A percentile compares a stretch with the other conserved stretches of the same genome.
These are phyloP conservation scores for Amaranthus tricolor DNA, from an alignment of 179 eudicot genomes.

Conservation along the genomic window DNA sequence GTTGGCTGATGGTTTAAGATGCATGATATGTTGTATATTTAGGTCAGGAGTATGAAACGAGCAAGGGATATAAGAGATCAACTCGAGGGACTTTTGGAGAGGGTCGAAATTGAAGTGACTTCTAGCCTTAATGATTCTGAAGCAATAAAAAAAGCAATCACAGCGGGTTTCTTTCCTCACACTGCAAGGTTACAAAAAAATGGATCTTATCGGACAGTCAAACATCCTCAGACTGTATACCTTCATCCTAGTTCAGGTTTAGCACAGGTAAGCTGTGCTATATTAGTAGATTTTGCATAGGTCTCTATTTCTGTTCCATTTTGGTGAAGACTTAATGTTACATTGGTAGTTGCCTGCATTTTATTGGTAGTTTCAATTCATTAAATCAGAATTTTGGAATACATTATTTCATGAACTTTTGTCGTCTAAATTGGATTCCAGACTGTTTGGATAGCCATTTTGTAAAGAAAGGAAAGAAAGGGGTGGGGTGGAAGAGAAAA, in stretches of 20 bases:
- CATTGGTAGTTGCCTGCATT: no score
- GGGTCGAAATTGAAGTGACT: slow-evolving; percentile 47
- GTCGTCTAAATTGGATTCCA: neutral
- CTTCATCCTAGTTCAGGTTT: slow-evolving; percentile 75
- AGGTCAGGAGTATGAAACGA: slow-evolving; percentile 54
- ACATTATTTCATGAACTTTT: neutral
- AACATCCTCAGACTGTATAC: slow-evolving; percentile 63
- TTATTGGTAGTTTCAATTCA: no score
- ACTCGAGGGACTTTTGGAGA: slow-evolving; percentile 50
- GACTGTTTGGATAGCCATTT: no score
- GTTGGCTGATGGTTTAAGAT: no score
- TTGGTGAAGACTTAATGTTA: no score
- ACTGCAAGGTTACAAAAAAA: slow-evolving; percentile 56
- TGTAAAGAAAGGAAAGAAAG: no score
- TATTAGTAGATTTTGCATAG: no score
- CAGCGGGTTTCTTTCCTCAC: slow-evolving; percentile 62
- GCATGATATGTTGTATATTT: no score
- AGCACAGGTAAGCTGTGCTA: slow-evolving; percentile 57
- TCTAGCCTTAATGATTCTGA: slow-evolving; percentile 51
- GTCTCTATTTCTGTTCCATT: no score
- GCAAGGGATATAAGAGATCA: slow-evolving; percentile 64
- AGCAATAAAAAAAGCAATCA: slow-evolving; percentile 52
- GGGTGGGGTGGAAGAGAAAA: no score
- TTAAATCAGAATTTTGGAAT: neutral
- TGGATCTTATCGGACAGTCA: slow-evolving; percentile 62